Base-by-base conservation (phyloP, 345 rosid genomes). In the Heritiera fomes region DNA sequence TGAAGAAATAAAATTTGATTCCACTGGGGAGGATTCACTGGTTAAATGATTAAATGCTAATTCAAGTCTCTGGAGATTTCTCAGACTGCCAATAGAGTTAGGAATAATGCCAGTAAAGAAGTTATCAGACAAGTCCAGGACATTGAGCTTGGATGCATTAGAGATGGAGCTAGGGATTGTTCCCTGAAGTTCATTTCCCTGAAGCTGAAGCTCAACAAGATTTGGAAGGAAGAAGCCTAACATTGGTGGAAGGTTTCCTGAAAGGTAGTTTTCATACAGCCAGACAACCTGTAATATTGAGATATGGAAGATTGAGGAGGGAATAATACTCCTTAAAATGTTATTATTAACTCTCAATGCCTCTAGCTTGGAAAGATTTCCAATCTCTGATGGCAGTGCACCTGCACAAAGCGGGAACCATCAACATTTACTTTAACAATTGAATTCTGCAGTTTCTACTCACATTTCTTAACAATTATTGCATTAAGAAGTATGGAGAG, bases 171-270 rank as follows among this genome's bases (percentile, higher is more conserved):
- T 34, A 34, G 38, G 38, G 1, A 34, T 34, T 34, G 78, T n/a
- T 17, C 84, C 82, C 3, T 20, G 32, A 3, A 78, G 52, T 49
- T 70, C 1, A 55, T 80, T 84, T 5, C 1, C 11, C 15, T 9
- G 6, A 3, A 81, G 49, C 18, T 3, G 9, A 13, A 84, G 80
- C 46, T 64, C 59, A 56, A 40, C 59, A 40, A 84, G 75, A 49
- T 78, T 73, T 20, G 83, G 81, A 73, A 79, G 79, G 8, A 17
- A 12, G 17, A 77, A 60, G 69, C 78, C 77, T 13, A 67, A 4
- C 41, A 7, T 55, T n/a, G 68, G 55, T 47, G 7, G 17, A 50
- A 50, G 55, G 74, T 78, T 1, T 6, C 5, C 14, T 75, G 61
- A 56, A 50, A 50, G 17, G 55, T 50, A 12, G 55, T 50, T 50